Conservation (phyloP, 768 basidiomycete species). For the Boletus rubropictus region DNA sequence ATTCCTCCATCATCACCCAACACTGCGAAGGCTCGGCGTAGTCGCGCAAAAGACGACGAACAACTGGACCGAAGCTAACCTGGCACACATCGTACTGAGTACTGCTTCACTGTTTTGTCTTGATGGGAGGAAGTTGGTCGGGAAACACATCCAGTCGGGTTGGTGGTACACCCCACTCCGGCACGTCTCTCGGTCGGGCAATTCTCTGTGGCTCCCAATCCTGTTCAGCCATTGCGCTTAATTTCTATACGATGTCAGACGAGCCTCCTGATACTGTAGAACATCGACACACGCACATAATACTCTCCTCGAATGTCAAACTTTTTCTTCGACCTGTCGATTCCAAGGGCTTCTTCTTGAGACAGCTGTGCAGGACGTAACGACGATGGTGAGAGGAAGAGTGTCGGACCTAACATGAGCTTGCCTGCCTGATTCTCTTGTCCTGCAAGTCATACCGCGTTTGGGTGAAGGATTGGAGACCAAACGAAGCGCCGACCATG, state of each 20-base stretch:
- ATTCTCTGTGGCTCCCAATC: constrained; percentile 89
- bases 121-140: constrained; percentile 13
- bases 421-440: constrained; percentile 66
- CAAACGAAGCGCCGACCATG: constrained; percentile 84
- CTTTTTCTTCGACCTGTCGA: constrained; percentile 66
- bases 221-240: constrained; percentile 56
- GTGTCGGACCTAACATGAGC: constrained; percentile 3
- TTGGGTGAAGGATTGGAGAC: constrained; percentile 76
- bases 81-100: background rate
- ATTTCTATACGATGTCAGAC: constrained; percentile 35
- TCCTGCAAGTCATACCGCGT: constrained; percentile 88
- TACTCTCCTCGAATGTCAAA: constrained; percentile 96
- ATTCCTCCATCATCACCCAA: background rate
- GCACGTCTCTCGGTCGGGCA: constrained; percentile 75
- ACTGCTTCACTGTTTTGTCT: constrained; percentile 1
- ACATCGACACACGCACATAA: constrained; percentile 57
- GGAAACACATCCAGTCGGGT: constrained; percentile 30
- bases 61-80: background rate
- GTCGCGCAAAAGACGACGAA: background rate
- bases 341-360: constrained; percentile 71
- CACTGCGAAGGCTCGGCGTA: background rate
- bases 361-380: constrained; percentile 43
- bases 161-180: constrained; percentile 89
- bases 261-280: background rate
- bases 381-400: background rate